Conservation (phyloP, 2,329 filamentous ascomycete genomes). For the Xylaria arbuscula region DNA sequence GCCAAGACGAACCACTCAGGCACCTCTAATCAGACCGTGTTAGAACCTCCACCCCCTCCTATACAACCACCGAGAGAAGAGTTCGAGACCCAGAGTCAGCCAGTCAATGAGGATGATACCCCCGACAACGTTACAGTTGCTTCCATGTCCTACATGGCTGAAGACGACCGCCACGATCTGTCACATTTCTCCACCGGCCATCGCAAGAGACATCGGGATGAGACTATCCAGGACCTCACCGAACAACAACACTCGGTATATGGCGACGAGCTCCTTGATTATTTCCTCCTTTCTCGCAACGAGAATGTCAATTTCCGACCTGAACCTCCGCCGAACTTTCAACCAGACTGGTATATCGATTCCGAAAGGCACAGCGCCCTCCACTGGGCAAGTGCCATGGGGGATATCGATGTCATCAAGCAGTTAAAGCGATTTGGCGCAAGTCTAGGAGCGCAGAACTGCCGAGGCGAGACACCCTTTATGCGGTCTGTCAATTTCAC, state of each 20-base stretch:
- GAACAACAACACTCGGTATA: conserved; percentile 91
- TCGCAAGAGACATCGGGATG: conserved; percentile 82
- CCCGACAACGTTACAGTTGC: conserved; percentile 85
- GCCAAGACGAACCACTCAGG: not conserved
- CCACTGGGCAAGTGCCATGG: conserved; percentile 98
- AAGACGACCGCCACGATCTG: conserved; percentile 80
- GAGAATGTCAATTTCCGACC: conserved; percentile 78
- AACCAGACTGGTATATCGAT: conserved; percentile 93
- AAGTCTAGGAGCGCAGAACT: conserved; percentile 75
- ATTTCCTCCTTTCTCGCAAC: conserved; percentile 89
- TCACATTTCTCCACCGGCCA: conserved; percentile 71
- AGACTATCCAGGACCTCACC: conserved; percentile 68
- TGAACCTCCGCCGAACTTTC: conserved; percentile 84
- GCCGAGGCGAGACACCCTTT: conserved; percentile 85
- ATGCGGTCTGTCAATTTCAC: conserved; percentile 97
- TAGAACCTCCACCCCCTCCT: conserved; percentile 54
- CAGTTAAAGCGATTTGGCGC: conserved; percentile 86
- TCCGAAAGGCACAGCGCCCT: conserved; percentile 91
- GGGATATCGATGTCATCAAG: conserved; percentile 90
- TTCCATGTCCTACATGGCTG: conserved; percentile 85
- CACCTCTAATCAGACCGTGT: conserved; percentile 41
- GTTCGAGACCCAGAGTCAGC: conserved; percentile 70
- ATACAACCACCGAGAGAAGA: conserved; percentile 64
- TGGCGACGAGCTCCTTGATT: conserved; percentile 92
- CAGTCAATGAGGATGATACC: conserved; percentile 80